Percentiles rank a stretch among this genome's conserved stretches.
Conservation (phyloP, 441 rosid genomes). For the Kokia cookei region DNA sequence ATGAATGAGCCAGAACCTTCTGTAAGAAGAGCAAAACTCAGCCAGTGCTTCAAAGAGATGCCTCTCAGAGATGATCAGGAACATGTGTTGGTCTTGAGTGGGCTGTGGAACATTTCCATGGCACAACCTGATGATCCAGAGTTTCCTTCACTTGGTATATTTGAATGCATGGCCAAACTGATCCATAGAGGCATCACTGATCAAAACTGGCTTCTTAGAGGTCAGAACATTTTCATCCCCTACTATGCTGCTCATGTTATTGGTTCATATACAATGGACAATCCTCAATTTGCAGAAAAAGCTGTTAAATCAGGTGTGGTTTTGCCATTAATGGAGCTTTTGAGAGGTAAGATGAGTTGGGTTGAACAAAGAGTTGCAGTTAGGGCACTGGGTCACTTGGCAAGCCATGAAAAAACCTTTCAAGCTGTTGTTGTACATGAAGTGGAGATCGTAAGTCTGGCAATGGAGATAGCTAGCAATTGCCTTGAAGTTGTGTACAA, state of each 20-base stretch:
- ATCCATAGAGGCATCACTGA: slow-evolving; percentile 47
- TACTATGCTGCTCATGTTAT: slow-evolving; percentile 82
- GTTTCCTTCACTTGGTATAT: slow-evolving; percentile 71
- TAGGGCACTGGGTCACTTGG: slow-evolving; percentile 65
- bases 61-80: slow-evolving; percentile 51
- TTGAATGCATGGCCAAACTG: slow-evolving; percentile 68
- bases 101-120: slow-evolving; percentile 75
- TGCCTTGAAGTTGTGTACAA: slow-evolving; percentile 42
- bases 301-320: slow-evolving; percentile 56
- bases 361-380: slow-evolving; percentile 87
- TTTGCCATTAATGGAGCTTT: slow-evolving; percentile 61
- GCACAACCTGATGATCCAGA: slow-evolving; percentile 71
- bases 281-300: slow-evolving; percentile 40
- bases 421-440: slow-evolving; percentile 45
- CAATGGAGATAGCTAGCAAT: slow-evolving; percentile 42
- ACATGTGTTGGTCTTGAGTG: slow-evolving; percentile 64
- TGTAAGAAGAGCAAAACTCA: slow-evolving; percentile 40
- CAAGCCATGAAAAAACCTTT: slow-evolving; percentile 55
- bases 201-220: slow-evolving; percentile 52
- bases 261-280: slow-evolving; percentile 78
- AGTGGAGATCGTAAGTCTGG: slow-evolving; percentile 38
- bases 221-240: slow-evolving; percentile 79
- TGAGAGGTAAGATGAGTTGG: slow-evolving; percentile 80
- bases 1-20: slow-evolving; percentile 57
- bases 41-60: slow-evolving; percentile 53